Conservation (phyloP, 2,329 filamentous ascomycete genomes). For the Cladosporium velox region DNA sequence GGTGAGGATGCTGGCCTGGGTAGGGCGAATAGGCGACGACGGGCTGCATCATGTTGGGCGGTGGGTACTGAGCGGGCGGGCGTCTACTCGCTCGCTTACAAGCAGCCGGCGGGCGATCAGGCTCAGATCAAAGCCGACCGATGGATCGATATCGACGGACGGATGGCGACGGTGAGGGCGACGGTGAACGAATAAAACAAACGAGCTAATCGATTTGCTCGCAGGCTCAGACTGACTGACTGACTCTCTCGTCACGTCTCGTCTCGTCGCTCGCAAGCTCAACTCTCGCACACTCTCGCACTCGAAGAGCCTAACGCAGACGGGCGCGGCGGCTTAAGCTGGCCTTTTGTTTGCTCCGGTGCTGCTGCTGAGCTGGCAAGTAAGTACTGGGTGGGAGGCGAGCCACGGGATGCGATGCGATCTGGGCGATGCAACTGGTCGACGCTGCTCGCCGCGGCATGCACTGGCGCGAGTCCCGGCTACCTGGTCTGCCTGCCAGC, state of each 20-base stretch:
- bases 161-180: neutral
- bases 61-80: neutral
- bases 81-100: conserved; percentile 20
- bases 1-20: conserved; percentile 23
- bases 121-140: neutral
- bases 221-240: neutral
- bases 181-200: neutral
- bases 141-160: neutral
- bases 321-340: conserved; percentile 10
- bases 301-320: conserved; percentile 8
- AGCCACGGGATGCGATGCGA: conserved; percentile 11
- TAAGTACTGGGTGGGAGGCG: conserved; percentile 2
- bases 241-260: neutral
- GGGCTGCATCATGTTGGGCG: conserved; percentile 32
- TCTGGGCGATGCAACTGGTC: conserved; percentile 13
- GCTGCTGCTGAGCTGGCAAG: conserved; percentile 14
- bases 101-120: conserved; percentile 11
- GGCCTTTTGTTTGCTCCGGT: conserved; percentile 21
- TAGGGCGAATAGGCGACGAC: conserved; percentile 26
- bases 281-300: neutral
- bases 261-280: neutral
- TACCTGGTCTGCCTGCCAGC: conserved; percentile 20
- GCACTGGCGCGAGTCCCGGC: conserved; percentile 21
- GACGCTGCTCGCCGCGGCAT: conserved; percentile 13
- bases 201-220: neutral